Evolutionary conservation across 495 filamentous ascomycete species (phyloP).

Genomic region (Penicillium argentinense): DNA sequence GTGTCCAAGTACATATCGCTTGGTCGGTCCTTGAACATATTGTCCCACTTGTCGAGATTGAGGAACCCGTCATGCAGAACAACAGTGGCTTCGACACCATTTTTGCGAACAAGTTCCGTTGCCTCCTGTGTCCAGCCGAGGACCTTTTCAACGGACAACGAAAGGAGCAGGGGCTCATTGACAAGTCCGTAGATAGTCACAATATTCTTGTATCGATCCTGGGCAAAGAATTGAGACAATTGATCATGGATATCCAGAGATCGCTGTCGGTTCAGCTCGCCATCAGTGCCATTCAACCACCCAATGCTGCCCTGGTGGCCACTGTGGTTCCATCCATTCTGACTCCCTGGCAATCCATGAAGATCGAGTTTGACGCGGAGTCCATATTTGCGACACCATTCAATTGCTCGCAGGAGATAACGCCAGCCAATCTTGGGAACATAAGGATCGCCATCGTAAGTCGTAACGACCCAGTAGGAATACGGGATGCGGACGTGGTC

Average conservation of each 20-base stretch:
- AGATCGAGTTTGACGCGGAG: constrained; percentile 92
- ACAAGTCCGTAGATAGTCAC: constrained; percentile 81
- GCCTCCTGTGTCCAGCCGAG: constrained; percentile 69
- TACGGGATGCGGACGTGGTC: constrained; percentile 96
- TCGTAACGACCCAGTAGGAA: constrained; percentile 91
- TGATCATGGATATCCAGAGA: constrained; percentile 82
- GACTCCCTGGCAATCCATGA: constrained; percentile 80
- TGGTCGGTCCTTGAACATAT: constrained; percentile 54
- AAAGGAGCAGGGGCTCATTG: constrained; percentile 83
- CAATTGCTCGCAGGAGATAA: constrained; percentile 89
- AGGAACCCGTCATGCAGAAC: constrained; percentile 85
- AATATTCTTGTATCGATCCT: constrained; percentile 81
- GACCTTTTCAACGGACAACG: constrained; percentile 56
- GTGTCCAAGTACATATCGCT: constrained; percentile 74
- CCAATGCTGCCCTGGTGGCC: constrained; percentile 68
- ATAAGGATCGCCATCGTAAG: constrained; percentile 85
- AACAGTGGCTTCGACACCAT: constrained; percentile 64
- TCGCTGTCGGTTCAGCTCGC: constrained; percentile 61
- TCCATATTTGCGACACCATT: constrained; percentile 91
- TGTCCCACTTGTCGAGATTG: constrained; percentile 77
- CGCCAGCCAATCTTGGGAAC: constrained; percentile 86
- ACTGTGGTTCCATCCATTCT: constrained; percentile 91
- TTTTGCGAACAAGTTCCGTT: constrained; percentile 62
- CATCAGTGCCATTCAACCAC: constrained; percentile 77
- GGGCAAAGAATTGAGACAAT: constrained; percentile 80